phyloP scores from a whole-genome alignment of 768 basidiomycete species.

The Trametes cinnabarina region DNA sequence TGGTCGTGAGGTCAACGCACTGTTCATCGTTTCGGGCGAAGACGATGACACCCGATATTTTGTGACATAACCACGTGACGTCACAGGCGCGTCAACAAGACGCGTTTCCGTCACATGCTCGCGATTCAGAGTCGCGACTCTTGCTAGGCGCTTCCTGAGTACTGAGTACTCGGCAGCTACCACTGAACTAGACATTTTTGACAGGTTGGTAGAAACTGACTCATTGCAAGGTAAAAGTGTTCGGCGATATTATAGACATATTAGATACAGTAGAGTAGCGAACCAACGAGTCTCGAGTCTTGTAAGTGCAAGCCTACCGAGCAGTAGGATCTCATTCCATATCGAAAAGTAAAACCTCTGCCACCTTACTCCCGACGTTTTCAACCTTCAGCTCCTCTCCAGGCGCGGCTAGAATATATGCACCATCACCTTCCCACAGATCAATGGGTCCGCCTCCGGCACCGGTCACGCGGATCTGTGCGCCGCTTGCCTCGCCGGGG shows the following conservation, averaged over 20 bases:
- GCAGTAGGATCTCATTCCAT: constrained; percentile 9
- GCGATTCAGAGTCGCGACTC: no score
- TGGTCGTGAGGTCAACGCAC: no score
- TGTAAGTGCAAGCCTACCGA: no score
- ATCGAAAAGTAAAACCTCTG: constrained; percentile 82
- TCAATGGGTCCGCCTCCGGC: constrained; percentile 43
- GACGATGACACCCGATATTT: no score
- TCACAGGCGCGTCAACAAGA: constrained; percentile 4
- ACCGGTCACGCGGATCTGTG: constrained; percentile 50
- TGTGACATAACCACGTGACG: neutral
- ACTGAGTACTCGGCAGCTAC: no score
- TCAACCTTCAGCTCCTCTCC: constrained; percentile 47
- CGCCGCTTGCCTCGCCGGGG: constrained; percentile 51
- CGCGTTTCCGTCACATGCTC: constrained; percentile 5
- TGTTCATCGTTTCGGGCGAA: no score
- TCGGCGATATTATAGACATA: no score
- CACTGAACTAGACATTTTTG: no score
- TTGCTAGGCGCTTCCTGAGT: no score
- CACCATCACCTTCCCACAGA: constrained; percentile 85
- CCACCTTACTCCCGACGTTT: constrained; percentile 64
- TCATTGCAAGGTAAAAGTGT: no score
- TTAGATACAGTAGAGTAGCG: neutral
- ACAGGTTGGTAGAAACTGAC: no score
- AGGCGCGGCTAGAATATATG: constrained; percentile 59
- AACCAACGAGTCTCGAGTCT: no score